A percentile compares a stretch with the other conserved stretches of the same genome.
These are phyloP conservation scores for Saturnispora galanensis DNA, from an alignment of 805 yeast species.

Conservation along the genomic window DNA sequence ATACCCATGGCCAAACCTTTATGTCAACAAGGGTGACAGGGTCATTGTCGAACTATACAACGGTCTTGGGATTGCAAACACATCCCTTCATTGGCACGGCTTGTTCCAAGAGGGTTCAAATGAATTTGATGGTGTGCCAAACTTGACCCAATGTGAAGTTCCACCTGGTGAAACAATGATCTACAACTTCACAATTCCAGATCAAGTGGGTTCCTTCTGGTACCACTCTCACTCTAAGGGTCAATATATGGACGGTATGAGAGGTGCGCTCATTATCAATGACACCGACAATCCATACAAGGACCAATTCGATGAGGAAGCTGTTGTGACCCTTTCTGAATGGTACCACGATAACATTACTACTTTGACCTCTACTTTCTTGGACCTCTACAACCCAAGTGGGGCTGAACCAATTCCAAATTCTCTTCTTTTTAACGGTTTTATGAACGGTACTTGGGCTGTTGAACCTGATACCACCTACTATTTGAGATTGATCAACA, in stretches of 20 bases:
- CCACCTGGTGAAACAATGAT: slow-evolving; percentile 60
- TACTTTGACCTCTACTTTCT: slow-evolving; percentile 44
- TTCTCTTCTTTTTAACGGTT: slow-evolving; percentile 68
- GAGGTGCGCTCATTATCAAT: slow-evolving; percentile 69
- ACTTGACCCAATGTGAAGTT: slow-evolving; percentile 85
- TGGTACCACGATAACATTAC: slow-evolving; percentile 73
- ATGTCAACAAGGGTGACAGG: slow-evolving; percentile 71
- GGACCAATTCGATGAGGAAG: slow-evolving; percentile 74
- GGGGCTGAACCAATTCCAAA: slow-evolving; percentile 98
- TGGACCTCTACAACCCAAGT: slow-evolving; percentile 77
- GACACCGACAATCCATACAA: slow-evolving; percentile 43
- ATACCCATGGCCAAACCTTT: slow-evolving; percentile 82
- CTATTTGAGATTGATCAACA: slow-evolving; percentile 66
- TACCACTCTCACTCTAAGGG: slow-evolving; percentile 90
- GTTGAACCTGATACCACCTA: slow-evolving; percentile 85
- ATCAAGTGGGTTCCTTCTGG: slow-evolving; percentile 90
- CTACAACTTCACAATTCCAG: slow-evolving; percentile 80
- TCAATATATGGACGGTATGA: slow-evolving; percentile 91
- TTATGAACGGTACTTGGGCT: slow-evolving; percentile 63
- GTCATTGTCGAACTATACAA: slow-evolving; percentile 65
- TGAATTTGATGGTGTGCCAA: slow-evolving; percentile 87
- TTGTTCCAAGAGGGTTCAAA: slow-evolving; percentile 66
- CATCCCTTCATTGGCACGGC: slow-evolving; percentile 91
- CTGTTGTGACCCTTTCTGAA: slow-evolving; percentile 58
- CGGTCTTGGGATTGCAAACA: slow-evolving; percentile 57